Percentiles rank a stretch among this genome's conserved stretches.
phyloP scores from a whole-genome alignment of 352 stramenopile genomes.

The Phytophthora podocarpi region DNA sequence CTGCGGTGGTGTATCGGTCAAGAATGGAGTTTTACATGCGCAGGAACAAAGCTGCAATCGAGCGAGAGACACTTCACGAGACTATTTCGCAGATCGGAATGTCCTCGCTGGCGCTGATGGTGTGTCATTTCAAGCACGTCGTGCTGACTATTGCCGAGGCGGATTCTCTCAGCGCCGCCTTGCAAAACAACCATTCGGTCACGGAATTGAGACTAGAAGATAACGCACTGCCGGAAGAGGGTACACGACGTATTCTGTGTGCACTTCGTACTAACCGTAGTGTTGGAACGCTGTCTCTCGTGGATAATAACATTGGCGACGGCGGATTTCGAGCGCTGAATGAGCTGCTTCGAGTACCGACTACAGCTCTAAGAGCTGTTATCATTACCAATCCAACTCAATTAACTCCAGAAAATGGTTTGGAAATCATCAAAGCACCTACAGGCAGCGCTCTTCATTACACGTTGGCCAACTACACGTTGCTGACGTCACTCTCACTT shows the following conservation, averaged over 20 bases:
- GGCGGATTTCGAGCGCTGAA: conserved; percentile 40
- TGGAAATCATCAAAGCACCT: conserved; percentile 22
- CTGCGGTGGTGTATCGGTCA: conserved; percentile 20
- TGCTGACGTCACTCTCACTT: conserved; percentile 35
- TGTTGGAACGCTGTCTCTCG: conserved; percentile 26
- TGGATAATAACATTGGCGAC: conserved; percentile 44
- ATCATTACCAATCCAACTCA: conserved; percentile 38
- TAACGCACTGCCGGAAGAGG: conserved; percentile 48
- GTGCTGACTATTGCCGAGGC: conserved; percentile 41
- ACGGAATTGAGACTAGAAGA: conserved; percentile 40
- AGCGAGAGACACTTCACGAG: conserved; percentile 12
- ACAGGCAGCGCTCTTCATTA: conserved; percentile 39
- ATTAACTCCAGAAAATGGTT: conserved; percentile 23
- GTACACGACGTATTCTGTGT: conserved; percentile 29
- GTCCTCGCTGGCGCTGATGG: conserved; percentile 29
- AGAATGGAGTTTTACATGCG: conserved; percentile 49
- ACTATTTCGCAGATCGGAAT: conserved; percentile 22
- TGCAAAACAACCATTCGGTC: conserved; percentile 37
- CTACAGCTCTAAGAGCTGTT: conserved; percentile 24
- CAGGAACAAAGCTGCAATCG: conserved; percentile 24
- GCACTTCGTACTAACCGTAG: conserved; percentile 34
- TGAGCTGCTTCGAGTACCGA: conserved; percentile 31
- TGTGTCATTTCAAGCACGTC: conserved; percentile 46
- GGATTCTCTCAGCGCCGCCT: conserved; percentile 32
- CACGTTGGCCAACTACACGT: conserved; percentile 40